Evolutionary conservation across 768 basidiomycete genomes (phyloP).

Genomic region (Leccinellum rugosiceps): DNA sequence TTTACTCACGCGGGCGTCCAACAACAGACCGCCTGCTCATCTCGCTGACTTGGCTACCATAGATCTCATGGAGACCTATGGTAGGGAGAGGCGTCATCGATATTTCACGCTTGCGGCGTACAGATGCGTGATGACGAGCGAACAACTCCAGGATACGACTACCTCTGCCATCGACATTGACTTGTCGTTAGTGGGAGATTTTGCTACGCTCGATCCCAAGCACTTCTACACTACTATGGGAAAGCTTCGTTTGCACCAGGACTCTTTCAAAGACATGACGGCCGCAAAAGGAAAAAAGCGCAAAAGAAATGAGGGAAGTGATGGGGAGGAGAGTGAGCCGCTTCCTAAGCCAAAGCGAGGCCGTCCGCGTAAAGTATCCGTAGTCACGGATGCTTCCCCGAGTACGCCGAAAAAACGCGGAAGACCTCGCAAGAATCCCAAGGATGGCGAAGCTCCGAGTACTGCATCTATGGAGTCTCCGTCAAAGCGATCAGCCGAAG

Average conservation of each 20-base stretch:
- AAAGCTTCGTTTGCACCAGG: constrained; percentile 45
- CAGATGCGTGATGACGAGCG: constrained; percentile 54
- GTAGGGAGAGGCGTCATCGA: constrained; percentile 82
- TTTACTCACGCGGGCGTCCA: constrained; percentile 68
- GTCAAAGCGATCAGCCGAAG: not conserved
- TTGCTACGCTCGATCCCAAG: constrained; percentile 39
- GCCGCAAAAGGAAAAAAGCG: constrained; percentile 26
- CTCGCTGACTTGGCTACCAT: constrained; percentile 68
- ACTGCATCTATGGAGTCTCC: constrained; percentile 5
- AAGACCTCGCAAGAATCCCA: constrained; percentile 31
- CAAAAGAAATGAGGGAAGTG: constrained; percentile 28
- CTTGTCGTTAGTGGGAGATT: constrained; percentile 51
- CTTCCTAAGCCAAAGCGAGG: constrained; percentile 46
- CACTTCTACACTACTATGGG: constrained; percentile 54
- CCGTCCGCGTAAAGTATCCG: constrained; percentile 46
- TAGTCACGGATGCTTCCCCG: constrained; percentile 1
- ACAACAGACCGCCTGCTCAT: constrained; percentile 61
- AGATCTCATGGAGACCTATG: constrained; percentile 75
- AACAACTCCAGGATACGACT: constrained; percentile 56
- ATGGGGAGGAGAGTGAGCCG: constrained; percentile 18
- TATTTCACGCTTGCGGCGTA: constrained; percentile 78
- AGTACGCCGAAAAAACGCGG: constrained; percentile 35
- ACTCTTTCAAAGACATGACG: constrained; percentile 41
- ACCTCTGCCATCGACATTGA: constrained; percentile 46
- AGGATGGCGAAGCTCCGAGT: not conserved